Evolutionary conservation across 306 rosid genomes (phyloP).

Genomic region (Cercis canadensis): DNA sequence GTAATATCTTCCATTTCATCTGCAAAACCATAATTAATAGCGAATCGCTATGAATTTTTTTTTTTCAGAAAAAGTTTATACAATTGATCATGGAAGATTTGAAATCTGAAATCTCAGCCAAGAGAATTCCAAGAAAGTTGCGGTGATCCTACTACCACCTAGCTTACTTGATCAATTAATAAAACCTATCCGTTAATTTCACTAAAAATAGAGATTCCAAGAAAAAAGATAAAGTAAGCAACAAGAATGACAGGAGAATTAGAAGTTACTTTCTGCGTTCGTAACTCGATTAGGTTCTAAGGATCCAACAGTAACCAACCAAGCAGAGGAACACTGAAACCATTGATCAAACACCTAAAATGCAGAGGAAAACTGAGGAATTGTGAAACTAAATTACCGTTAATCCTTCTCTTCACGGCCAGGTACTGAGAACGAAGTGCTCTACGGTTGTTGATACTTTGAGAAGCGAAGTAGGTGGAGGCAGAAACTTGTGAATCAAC

Average conservation of each 20-base stretch:
- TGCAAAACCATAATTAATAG: slow-evolving; percentile 24
- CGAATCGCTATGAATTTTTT: no score
- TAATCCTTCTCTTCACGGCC: slow-evolving; percentile 33
- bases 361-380: neutral
- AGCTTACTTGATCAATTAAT: no score
- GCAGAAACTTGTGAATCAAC: neutral
- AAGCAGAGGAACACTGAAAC: neutral
- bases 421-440: slow-evolving; percentile 47
- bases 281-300: no score
- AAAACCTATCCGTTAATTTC: no score
- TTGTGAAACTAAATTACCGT: slow-evolving; percentile 17
- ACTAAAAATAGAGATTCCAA: no score
- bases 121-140: neutral
- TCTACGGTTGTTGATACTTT: slow-evolving; percentile 30
- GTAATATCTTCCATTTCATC: slow-evolving; percentile 45
- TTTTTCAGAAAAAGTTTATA: no score
- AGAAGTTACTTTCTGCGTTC: neutral
- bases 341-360: neutral
- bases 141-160: neutral
- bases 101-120: neutral
- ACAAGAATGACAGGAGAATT: neutral
- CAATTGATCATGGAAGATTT: no score
- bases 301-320: no score
- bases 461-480: neutral
- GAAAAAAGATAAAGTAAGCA: neutral